Evolutionary conservation across 2,329 filamentous ascomycete species (phyloP).

Genomic region (Aspergillus proliferans): DNA sequence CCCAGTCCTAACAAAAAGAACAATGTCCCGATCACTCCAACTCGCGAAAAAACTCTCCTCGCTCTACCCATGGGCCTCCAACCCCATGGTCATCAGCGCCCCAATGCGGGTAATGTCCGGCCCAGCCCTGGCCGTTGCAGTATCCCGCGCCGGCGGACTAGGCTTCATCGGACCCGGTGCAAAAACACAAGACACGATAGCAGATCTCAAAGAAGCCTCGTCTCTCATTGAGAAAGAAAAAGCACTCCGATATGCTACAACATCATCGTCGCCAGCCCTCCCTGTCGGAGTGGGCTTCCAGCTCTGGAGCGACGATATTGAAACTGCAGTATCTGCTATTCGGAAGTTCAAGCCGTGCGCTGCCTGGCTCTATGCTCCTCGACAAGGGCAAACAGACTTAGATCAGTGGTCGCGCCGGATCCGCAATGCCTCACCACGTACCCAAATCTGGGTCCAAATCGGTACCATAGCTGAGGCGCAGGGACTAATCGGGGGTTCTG

Average conservation of each 20-base stretch:
- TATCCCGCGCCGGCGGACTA: conserved; percentile 52
- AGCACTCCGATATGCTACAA: neutral
- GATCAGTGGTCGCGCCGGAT: conserved; percentile 42
- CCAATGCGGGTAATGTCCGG: conserved; percentile 65
- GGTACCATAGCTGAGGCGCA: conserved; percentile 47
- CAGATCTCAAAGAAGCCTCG: conserved; percentile 16
- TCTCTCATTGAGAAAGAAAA: neutral
- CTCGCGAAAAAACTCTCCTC: neutral
- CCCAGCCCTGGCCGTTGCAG: conserved; percentile 53
- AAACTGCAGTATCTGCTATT: conserved; percentile 24
- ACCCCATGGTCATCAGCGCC: conserved; percentile 57
- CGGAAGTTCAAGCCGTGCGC: conserved; percentile 33
- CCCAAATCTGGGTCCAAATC: conserved; percentile 52
- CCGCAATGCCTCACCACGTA: conserved; percentile 35
- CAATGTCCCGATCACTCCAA: too few species aligned
- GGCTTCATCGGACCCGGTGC: conserved; percentile 51
- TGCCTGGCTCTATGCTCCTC: conserved; percentile 39
- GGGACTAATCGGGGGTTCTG: conserved; percentile 29
- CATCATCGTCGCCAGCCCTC: conserved; percentile 13
- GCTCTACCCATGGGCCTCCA: conserved; percentile 53
- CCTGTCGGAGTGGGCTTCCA: conserved; percentile 40
- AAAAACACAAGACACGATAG: conserved; percentile 35
- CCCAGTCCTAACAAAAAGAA: too few species aligned
- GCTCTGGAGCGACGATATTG: conserved; percentile 34
- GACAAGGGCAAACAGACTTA: conserved; percentile 25